Conservation (phyloP, 2,329 filamentous ascomycete genomes). For the Fusarium robinianum region DNA sequence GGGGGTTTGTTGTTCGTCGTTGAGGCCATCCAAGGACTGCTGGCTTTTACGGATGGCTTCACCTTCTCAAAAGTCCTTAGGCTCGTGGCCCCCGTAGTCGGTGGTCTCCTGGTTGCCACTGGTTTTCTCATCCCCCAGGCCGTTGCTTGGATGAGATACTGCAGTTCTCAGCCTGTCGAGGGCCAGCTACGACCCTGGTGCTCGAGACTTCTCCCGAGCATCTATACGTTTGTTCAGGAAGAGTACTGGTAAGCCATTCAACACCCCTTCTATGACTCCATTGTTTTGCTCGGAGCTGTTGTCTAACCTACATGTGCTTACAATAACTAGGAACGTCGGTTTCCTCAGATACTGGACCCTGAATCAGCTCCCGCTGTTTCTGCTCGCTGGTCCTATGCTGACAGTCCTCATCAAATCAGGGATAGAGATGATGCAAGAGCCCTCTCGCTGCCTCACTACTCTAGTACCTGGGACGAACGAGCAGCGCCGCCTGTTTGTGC, state of each 20-base stretch:
- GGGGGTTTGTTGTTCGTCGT: constrained; percentile 77
- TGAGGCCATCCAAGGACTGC: constrained; percentile 53
- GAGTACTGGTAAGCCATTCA: constrained; percentile 80
- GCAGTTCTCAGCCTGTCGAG: constrained; percentile 43
- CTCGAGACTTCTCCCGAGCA: constrained; percentile 71
- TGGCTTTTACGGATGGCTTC: constrained; percentile 32
- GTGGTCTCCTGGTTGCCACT: constrained; percentile 68
- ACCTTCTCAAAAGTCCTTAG: constrained; percentile 52
- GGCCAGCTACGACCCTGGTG: constrained; percentile 73
- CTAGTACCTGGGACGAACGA: constrained; percentile 9
- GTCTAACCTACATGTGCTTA: constrained; percentile 30
- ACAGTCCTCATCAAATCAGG: constrained; percentile 65
- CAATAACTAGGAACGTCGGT: constrained; percentile 72
- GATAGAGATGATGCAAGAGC: constrained; percentile 42
- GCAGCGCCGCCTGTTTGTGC: constrained; percentile 43
- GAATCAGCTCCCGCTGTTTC: constrained; percentile 84
- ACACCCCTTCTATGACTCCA: not conserved
- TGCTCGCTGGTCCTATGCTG: constrained; percentile 80
- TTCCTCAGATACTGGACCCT: constrained; percentile 89
- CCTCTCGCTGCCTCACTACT: constrained; percentile 15
- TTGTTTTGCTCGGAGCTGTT: no score
- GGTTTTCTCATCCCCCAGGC: constrained; percentile 75
- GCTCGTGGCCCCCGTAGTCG: constrained; percentile 63
- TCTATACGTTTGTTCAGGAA: constrained; percentile 87
- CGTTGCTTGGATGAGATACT: constrained; percentile 75